Conservation (phyloP, 2,329 filamentous ascomycete species). For the Colletotrichum liriopes region DNA sequence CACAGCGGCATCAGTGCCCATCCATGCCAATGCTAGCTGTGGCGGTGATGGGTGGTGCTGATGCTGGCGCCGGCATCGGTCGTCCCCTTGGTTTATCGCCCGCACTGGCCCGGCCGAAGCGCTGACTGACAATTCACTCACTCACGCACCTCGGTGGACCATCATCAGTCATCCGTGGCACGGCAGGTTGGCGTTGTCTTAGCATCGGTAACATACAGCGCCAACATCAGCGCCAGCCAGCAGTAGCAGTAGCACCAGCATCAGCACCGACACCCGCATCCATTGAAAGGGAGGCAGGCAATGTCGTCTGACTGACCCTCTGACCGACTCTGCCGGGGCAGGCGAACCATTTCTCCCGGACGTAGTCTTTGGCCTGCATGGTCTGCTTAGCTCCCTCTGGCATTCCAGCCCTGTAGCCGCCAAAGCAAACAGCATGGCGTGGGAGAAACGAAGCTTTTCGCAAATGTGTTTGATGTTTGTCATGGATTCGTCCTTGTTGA, state of each 20-base stretch:
- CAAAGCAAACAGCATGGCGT: neutral
- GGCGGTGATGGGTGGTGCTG: neutral
- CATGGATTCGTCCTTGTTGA: conserved; percentile 13
- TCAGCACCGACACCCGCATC: neutral
- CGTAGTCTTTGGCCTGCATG: neutral
- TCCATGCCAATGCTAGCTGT: conserved; percentile 10
- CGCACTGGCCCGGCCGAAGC: conserved; percentile 12
- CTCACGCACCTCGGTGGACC: neutral
- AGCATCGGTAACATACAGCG: conserved; percentile 9
- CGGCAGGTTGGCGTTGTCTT: conserved; percentile 23
- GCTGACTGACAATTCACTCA: conserved; percentile 13
- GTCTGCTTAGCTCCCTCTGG: neutral
- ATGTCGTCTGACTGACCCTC: conserved; percentile 1
- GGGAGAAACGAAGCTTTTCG: conserved; percentile 30
- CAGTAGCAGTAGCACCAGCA: neutral
- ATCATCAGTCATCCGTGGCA: conserved; percentile 25
- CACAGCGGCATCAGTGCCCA: neutral
- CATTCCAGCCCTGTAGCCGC: neutral
- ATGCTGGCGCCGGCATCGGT: conserved; percentile 31
- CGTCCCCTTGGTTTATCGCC: neutral
- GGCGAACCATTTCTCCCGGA: neutral
- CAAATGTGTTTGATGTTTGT: conserved; percentile 32
- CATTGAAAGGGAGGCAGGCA: neutral
- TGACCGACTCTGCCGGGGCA: too few relatives aligned
- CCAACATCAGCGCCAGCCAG: conserved; percentile 4